Evolutionary conservation across 306 rosid species (phyloP).

Genomic region (Rosa lucieae): DNA sequence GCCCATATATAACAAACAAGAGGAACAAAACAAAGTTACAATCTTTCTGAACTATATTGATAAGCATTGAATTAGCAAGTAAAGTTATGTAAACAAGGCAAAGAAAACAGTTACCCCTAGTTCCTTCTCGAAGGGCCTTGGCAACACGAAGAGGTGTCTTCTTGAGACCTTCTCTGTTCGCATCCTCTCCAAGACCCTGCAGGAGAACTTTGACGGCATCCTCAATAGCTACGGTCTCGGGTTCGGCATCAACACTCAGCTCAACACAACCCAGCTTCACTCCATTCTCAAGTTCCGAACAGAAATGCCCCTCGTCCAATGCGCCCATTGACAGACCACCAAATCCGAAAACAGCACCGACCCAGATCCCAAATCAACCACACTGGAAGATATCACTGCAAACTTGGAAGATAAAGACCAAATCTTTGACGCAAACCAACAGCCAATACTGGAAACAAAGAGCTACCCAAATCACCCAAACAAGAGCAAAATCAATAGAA

Average conservation of each 20-base stretch:
- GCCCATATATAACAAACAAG: background rate
- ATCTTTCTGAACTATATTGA: background rate
- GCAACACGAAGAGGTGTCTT: constrained; percentile 96
- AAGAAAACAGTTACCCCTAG: constrained; percentile 52
- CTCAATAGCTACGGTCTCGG: constrained; percentile 50
- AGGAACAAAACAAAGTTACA: background rate
- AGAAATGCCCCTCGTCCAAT: constrained; percentile 68
- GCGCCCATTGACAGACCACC: constrained; percentile 58
- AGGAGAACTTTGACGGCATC: constrained; percentile 79
- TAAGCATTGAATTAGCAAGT: background rate
- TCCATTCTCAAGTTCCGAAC: constrained; percentile 63
- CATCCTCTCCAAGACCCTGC: constrained; percentile 81
- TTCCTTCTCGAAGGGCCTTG: constrained; percentile 91
- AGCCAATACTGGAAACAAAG: background rate
- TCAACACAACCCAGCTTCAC: constrained; percentile 37
- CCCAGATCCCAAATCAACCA: constrained; percentile 23
- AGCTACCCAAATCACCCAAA: constrained; percentile 4
- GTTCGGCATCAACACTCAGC: constrained; percentile 47
- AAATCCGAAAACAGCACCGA: background rate
- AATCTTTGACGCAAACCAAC: background rate
- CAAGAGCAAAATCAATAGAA: background rate
- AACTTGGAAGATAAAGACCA: constrained; percentile 20
- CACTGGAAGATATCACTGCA: no score
- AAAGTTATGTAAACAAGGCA: background rate
- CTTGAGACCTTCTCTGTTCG: constrained; percentile 76